phyloP scores from a whole-genome alignment of 345 rosid genomes.

The Gossypium raimondii region DNA sequence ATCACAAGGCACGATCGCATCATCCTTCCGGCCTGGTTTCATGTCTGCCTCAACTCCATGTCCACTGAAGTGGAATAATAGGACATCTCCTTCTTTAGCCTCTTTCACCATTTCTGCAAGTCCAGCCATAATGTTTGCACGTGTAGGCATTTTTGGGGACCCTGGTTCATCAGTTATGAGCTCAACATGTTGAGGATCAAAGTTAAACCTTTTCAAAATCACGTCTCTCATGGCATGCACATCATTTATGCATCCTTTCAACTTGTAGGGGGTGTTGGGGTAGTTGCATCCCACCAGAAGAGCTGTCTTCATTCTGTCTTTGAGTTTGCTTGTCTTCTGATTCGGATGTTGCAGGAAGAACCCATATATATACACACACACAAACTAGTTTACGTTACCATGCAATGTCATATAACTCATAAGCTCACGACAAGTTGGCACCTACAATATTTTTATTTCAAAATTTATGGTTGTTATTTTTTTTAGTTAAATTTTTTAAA shows the following conservation, averaged over 20 bases:
- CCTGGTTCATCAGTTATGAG: background rate
- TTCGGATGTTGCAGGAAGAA: background rate
- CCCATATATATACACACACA: background rate
- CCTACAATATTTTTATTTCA: too few species aligned
- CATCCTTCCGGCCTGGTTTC: background rate
- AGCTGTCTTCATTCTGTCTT: background rate
- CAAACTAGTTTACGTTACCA: background rate
- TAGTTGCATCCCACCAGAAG: background rate
- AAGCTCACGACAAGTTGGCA: too few species aligned
- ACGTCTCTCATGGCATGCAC: background rate
- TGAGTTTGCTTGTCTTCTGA: background rate
- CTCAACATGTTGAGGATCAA: background rate
- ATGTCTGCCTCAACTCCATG: background rate
- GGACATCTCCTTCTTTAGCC: background rate
- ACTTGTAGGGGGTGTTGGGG: background rate
- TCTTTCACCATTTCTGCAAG: background rate
- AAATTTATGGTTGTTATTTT: too few species aligned
- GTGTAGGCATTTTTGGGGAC: background rate
- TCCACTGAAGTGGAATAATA: background rate
- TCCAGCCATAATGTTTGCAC: background rate
- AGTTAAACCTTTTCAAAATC: background rate
- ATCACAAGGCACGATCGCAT: background rate
- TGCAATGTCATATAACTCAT: too few species aligned
- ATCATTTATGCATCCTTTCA: background rate
- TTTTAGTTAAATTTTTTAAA: too few species aligned